phyloP scores from a whole-genome alignment of 139 green algal genomes.

The Desmodesmus armatus region DNA sequence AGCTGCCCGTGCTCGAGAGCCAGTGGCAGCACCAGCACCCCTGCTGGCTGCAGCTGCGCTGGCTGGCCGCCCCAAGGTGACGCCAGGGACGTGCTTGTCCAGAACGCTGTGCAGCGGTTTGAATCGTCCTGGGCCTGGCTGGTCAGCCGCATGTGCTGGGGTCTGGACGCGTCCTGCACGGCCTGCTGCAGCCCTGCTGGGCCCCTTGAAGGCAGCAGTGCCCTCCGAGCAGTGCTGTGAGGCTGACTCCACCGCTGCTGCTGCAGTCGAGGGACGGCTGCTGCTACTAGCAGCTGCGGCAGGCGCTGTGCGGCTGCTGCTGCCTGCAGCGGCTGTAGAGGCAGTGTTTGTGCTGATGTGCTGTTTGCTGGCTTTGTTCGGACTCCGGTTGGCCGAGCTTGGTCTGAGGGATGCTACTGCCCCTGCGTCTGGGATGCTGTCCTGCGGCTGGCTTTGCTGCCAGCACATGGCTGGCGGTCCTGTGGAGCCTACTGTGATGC shows the following conservation, averaged over 20 bases:
- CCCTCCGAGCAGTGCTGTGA: neutral
- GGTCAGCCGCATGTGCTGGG: neutral
- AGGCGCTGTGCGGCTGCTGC: neutral
- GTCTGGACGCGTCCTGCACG: neutral
- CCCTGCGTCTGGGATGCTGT: too few relatives aligned
- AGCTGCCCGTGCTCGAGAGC: too few relatives aligned
- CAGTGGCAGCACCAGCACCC: neutral
- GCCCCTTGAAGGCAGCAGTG: conserved; percentile 16
- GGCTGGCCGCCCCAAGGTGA: neutral
- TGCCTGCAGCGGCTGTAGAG: neutral
- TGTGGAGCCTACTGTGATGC: too few relatives aligned
- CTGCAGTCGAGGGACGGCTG: neutral
- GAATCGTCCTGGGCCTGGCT: conserved; percentile 17
- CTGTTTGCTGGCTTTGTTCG: too few relatives aligned
- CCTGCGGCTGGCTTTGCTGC: neutral
- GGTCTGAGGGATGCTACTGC: too few relatives aligned
- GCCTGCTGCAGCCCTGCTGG: conserved; percentile 29
- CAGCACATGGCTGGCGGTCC: neutral
- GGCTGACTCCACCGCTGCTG: neutral
- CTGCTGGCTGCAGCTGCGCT: neutral
- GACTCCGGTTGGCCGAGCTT: too few relatives aligned
- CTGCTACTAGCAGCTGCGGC: neutral
- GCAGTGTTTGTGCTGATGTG: too few relatives aligned
- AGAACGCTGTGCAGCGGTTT: neutral
- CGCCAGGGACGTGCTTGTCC: neutral